phyloP scores from a whole-genome alignment of 441 rosid species.

The Flueggea neowawraea region DNA sequence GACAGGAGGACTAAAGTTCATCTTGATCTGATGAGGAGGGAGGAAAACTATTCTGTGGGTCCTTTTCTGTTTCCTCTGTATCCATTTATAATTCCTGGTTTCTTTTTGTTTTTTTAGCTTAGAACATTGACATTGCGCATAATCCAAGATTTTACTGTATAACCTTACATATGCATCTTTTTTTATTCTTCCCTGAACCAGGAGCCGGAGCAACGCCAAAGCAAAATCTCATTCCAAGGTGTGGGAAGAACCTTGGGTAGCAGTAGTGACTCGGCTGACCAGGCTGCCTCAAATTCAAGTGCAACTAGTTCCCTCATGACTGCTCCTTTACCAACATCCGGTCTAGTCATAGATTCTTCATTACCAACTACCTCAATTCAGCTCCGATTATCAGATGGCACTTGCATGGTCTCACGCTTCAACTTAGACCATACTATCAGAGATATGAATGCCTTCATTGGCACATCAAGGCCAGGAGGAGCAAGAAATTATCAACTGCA shows the following conservation, averaged over 20 bases:
- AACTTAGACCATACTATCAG: constrained; percentile 66
- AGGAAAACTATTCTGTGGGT: constrained; percentile 55
- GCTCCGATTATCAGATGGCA: constrained; percentile 85
- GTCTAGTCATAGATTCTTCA: constrained; percentile 52
- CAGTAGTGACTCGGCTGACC: constrained; percentile 27
- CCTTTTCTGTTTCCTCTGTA: not conserved
- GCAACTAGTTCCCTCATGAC: constrained; percentile 26
- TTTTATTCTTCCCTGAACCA: constrained; percentile 19
- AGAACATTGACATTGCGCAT: no score
- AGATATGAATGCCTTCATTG: constrained; percentile 65
- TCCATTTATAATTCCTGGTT: not conserved
- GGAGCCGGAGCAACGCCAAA: constrained; percentile 52
- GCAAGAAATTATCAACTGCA: constrained; percentile 68
- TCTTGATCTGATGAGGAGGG: constrained; percentile 76
- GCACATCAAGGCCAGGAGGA: constrained; percentile 67
- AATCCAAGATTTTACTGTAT: no score
- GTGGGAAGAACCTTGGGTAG: constrained; percentile 83
- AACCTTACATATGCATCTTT: not conserved
- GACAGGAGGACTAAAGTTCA: constrained; percentile 76
- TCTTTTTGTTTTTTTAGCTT: no score
- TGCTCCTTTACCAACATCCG: constrained; percentile 36
- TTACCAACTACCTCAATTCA: constrained; percentile 80
- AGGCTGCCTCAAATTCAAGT: constrained; percentile 23
- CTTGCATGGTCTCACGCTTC: constrained; percentile 72
- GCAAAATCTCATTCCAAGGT: constrained; percentile 61